Evolutionary conservation across 2,329 filamentous ascomycete genomes (phyloP).

Genomic region (Colletotrichum caudatum): DNA sequence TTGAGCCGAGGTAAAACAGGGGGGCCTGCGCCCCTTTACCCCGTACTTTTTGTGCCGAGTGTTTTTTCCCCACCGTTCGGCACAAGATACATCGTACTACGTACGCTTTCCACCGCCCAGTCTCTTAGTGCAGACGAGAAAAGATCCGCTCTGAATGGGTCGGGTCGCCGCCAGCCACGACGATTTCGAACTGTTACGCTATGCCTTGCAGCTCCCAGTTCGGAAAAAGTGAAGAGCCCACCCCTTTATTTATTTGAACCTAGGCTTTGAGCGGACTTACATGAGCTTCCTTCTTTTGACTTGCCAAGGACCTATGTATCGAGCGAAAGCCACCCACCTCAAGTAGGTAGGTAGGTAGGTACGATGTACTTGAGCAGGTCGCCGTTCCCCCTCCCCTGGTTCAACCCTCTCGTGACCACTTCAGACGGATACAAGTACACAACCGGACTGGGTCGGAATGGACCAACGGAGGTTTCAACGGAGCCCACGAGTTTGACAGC

Average conservation of each 20-base stretch:
- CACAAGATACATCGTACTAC: no score
- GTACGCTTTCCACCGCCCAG: no score
- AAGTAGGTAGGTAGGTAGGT: background rate
- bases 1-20: slow-evolving; percentile 36
- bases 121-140: background rate
- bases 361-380: background rate
- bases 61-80: no score
- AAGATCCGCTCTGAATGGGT: background rate
- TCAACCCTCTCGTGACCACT: background rate
- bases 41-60: slow-evolving; percentile 8
- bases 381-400: background rate
- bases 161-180: background rate
- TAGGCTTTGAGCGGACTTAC: slow-evolving; percentile 1
- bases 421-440: slow-evolving; percentile 1
- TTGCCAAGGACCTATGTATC: background rate
- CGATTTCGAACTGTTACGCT: background rate
- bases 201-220: background rate
- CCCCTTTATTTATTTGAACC: background rate
- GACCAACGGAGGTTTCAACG: slow-evolving; percentile 26
- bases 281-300: slow-evolving; percentile 3
- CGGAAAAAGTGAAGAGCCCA: background rate
- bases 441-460: slow-evolving; percentile 20
- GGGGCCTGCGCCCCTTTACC: slow-evolving; percentile 12
- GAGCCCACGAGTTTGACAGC: background rate
- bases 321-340: background rate